Base-by-base conservation (phyloP, 2,329 filamentous ascomycete species). In the Neonectria faginata region DNA sequence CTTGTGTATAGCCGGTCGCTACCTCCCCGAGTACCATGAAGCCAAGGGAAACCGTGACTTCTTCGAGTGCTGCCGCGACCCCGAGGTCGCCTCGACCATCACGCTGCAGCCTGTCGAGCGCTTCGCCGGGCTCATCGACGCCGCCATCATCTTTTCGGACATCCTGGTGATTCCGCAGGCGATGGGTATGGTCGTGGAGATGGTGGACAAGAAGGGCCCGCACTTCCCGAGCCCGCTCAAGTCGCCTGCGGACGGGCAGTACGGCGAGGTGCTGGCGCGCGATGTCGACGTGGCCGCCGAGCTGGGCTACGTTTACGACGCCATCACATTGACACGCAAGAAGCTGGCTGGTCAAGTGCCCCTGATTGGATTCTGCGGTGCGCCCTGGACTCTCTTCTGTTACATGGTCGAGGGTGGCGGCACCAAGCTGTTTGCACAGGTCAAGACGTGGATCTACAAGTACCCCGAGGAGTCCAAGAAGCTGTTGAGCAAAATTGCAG, bases 361-460 rank as follows among this genome's bases (percentile, higher is more conserved):
- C 6, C 82, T 99, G 69, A 97, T 97, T 77, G 96, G 96, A 39
- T 99, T 99, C 83, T 97, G 94, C 74, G 96, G 96, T 59, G 94
- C 96, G 8, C 96, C 96, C 1, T 99, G 96, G 93, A 99, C 96
- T 2, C 81, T 99, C 64, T 87, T 99, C 75, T 97, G 95, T 83
- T 99, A 99, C 83, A 99, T 99, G 96, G 93, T 98, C 18, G 96
- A 99, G 81, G 96, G 96, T 16, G 96, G 96, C 52, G 96, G 96
- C 47, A 97, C 92, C 72, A 98, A 98, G 84, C 85, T 98, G 76
- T 98, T 98, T 82, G 89, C 92, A 65, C 91, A 97, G 81, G 91
- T 89, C 75, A 99, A 99, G 86, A 97, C 92, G 27, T 99, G 96
- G 96, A 90, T 98, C 65, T 99, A 95, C 85, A 93, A 89, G 79